phyloP scores from a whole-genome alignment of 805 yeast species.

The Lipomyces starkeyi region DNA sequence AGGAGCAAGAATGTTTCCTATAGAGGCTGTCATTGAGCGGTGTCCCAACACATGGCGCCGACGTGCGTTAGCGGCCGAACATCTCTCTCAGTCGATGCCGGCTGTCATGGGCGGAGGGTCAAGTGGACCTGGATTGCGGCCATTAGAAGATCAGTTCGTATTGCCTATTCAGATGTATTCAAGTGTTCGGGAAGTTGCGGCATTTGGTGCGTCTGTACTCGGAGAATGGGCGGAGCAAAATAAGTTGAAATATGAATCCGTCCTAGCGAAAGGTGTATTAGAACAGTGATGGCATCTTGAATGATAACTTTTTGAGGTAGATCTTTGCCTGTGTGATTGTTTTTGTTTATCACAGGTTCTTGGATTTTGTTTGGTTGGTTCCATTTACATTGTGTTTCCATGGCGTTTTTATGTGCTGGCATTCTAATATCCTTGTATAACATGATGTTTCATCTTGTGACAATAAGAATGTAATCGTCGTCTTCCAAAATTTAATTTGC shows the following conservation, averaged over 20 bases:
- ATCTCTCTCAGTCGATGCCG: neutral
- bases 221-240: constrained; percentile 46
- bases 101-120: constrained; percentile 26
- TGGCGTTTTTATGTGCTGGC: too few relatives aligned
- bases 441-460: too few relatives aligned
- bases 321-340: too few relatives aligned
- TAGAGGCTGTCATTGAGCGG: constrained; percentile 20
- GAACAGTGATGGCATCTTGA: neutral
- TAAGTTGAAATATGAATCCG: constrained; percentile 57
- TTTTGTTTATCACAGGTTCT: too few relatives aligned
- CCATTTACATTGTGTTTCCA: too few relatives aligned
- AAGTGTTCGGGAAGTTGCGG: constrained; percentile 50
- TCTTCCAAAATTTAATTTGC: too few relatives aligned
- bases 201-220: constrained; percentile 47
- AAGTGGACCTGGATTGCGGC: constrained; percentile 39
- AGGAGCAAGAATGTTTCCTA: constrained; percentile 26
- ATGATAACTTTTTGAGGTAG: neutral
- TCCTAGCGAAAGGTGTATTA: constrained; percentile 17
- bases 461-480: too few relatives aligned
- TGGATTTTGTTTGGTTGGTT: too few relatives aligned
- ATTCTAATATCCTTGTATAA: too few relatives aligned
- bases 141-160: constrained; percentile 45
- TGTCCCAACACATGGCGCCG: constrained; percentile 37
- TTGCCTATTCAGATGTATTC: constrained; percentile 50
- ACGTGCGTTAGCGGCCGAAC: constrained; percentile 11